Evolutionary conservation across 768 basidiomycete species (phyloP).

Genomic region (Boletus tomentosulus): DNA sequence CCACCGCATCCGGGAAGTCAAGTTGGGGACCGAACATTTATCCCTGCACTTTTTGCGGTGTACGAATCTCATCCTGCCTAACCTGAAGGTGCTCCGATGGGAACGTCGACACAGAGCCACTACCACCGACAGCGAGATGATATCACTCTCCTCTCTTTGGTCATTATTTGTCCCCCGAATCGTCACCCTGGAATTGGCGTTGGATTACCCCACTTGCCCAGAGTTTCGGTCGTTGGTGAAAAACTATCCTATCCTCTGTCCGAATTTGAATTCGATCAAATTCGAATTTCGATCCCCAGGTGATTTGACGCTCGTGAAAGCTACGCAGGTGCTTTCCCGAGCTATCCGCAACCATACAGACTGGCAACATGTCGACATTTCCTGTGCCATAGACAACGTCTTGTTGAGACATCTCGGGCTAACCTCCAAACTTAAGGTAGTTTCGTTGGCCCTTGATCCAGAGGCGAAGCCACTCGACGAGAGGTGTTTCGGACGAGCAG

Average conservation of each 20-base stretch:
- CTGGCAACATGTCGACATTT: no score
- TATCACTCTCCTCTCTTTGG: neutral
- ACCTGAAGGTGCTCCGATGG: constrained; percentile 1
- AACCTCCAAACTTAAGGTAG: no score
- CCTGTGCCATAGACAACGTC: no score
- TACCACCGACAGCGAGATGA: neutral
- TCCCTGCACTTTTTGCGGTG: neutral
- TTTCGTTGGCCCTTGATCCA: no score
- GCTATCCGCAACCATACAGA: no score
- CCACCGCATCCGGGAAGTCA: neutral
- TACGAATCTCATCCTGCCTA: neutral
- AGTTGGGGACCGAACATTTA: neutral
- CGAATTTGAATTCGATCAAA: neutral
- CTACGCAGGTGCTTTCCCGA: no score
- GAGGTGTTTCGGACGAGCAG: no score
- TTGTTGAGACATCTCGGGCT: no score
- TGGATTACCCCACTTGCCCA: no score
- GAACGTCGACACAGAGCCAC: neutral
- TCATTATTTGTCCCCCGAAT: neutral
- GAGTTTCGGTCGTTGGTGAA: neutral
- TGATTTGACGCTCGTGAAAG: no score
- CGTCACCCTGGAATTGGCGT: neutral
- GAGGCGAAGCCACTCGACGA: no score
- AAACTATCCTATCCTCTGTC: neutral
- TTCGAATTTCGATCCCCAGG: no score